Conservation (phyloP, 1,284 basidiomycete species). For the Tremellales sp. region DNA sequence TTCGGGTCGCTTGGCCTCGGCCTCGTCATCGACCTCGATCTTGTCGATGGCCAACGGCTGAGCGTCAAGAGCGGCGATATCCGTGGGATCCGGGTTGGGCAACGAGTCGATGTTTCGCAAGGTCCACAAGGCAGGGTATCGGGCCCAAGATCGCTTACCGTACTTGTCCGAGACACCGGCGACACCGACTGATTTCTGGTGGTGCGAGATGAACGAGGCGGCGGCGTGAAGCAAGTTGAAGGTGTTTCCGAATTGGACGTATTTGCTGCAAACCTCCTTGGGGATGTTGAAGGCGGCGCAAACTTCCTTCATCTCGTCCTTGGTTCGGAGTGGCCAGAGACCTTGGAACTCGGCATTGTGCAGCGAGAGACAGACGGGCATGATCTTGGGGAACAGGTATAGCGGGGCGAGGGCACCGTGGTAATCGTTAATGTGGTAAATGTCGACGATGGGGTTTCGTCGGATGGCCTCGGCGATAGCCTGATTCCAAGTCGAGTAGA, state of each 20-base stretch:
- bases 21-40: constrained; percentile 71
- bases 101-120: constrained; percentile 89
- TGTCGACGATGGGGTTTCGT: constrained; percentile 76
- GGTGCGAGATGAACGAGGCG: constrained; percentile 82
- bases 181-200: constrained; percentile 87
- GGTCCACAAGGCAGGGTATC: constrained; percentile 90
- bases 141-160: constrained; percentile 89
- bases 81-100: constrained; percentile 83
- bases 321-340: constrained; percentile 87
- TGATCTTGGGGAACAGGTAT: constrained; percentile 81
- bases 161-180: constrained; percentile 93
- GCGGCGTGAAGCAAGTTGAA: constrained; percentile 90
- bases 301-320: constrained; percentile 96
- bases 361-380: constrained; percentile 83
- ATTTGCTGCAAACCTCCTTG: constrained; percentile 89
- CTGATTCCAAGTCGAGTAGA: constrained; percentile 96
- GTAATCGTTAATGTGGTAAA: constrained; percentile 67
- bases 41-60: constrained; percentile 66
- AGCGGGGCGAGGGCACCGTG: constrained; percentile 85
- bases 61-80: constrained; percentile 85
- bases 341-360: constrained; percentile 96
- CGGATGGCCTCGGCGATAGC: constrained; percentile 84
- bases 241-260: constrained; percentile 93
- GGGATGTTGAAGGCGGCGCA: constrained; percentile 94
- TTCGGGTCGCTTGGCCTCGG: constrained; percentile 81